Evolutionary conservation across 1,284 basidiomycete species (phyloP).

Genomic region (Rhodotorula sp.): DNA sequence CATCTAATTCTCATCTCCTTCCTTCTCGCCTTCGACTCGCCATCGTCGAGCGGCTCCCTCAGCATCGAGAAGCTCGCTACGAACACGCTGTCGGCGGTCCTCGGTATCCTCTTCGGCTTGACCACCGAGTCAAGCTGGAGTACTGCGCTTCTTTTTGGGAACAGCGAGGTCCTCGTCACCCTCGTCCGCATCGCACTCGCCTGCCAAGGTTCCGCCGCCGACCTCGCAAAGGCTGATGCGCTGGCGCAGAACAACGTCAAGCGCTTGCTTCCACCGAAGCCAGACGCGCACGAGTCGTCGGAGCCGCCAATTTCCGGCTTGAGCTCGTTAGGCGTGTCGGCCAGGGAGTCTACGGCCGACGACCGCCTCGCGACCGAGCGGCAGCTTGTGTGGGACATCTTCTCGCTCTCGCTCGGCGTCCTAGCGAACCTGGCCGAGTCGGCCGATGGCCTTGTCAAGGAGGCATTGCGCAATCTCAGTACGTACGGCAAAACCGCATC

Average conservation of each 20-base stretch:
- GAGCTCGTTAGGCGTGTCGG: neutral
- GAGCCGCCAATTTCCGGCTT: neutral
- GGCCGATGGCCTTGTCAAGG: neutral
- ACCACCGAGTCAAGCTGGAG: constrained; percentile 19
- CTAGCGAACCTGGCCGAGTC: constrained; percentile 36
- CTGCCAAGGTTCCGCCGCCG: neutral
- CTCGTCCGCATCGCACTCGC: constrained; percentile 6
- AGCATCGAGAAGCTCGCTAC: neutral
- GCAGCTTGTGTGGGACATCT: constrained; percentile 22
- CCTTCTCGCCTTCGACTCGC: constrained; percentile 9
- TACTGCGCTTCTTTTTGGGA: constrained; percentile 1
- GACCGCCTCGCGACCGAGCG: neutral
- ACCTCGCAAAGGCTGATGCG: neutral
- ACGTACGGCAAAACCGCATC: neutral
- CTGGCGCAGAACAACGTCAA: no score
- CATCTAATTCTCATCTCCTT: constrained; percentile 5
- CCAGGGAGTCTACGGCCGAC: neutral
- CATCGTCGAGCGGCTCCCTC: no score
- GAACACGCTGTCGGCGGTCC: constrained; percentile 9
- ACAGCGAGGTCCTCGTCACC: neutral
- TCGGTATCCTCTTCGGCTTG: constrained; percentile 8
- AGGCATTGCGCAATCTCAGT: constrained; percentile 17
- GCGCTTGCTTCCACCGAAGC: neutral
- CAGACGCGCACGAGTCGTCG: neutral
- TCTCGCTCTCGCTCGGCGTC: constrained; percentile 32